These are phyloP conservation scores for Rosa persica DNA, from an alignment of 306 rosid species.

Conservation along the genomic window DNA sequence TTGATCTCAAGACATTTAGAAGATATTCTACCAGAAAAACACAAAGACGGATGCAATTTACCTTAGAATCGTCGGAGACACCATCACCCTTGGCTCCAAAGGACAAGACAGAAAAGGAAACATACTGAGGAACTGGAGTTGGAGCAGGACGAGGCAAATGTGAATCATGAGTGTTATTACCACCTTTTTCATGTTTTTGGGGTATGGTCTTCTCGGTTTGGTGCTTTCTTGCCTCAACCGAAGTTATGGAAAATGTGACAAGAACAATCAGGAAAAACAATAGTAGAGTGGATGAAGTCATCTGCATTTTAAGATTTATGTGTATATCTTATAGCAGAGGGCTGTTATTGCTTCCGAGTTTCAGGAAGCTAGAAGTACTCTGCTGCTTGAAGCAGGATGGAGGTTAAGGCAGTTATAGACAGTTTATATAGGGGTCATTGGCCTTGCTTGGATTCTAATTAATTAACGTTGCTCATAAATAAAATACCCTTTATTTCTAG, in stretches of 20 bases:
- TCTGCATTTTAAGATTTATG: conserved; percentile 16
- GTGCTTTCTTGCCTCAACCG: conserved; percentile 71
- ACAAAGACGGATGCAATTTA: conserved; percentile 21
- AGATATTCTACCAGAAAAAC: background rate
- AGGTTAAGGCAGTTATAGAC: conserved; percentile 41
- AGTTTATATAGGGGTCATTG: conserved; percentile 37
- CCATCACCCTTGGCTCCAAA: conserved; percentile 89
- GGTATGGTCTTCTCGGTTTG: conserved; percentile 43
- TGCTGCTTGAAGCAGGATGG: conserved; percentile 26
- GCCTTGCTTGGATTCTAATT: conserved; percentile 20
- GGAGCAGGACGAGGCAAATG: conserved; percentile 42
- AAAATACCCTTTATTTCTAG: conserved; percentile 7
- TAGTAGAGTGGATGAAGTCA: conserved; percentile 40
- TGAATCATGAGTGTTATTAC: conserved; percentile 23
- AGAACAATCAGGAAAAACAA: conserved; percentile 35
- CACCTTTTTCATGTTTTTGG: conserved; percentile 43
- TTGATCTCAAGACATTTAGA: background rate
- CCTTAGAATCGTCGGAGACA: conserved; percentile 79
- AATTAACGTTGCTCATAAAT: background rate
- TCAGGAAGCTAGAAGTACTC: conserved; percentile 24
- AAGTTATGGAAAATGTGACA: conserved; percentile 35
- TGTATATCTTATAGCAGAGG: conserved; percentile 2
- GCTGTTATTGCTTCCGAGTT: conserved; percentile 10
- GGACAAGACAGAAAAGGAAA: conserved; percentile 51
- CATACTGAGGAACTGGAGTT: conserved; percentile 44